Evolutionary conservation across 1,139 yeast genomes (phyloP).

Genomic region (Blastobotrys aristatus): DNA sequence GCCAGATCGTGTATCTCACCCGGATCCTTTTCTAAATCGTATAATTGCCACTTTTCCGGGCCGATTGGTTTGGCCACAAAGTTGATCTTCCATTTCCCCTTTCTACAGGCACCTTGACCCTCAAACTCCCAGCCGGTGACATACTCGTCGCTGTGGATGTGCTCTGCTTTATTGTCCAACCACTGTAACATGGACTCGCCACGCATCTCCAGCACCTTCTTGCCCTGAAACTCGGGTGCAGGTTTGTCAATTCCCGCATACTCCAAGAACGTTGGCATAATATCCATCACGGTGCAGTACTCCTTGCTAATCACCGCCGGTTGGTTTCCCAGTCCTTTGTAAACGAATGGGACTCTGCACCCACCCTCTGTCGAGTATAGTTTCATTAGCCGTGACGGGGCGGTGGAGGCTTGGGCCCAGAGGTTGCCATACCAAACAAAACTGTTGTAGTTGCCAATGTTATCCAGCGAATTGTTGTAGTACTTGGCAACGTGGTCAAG

Average conservation of each 20-base stretch:
- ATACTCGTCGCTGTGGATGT: conserved; percentile 42
- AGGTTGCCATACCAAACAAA: conserved; percentile 51
- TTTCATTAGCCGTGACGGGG: conserved; percentile 49
- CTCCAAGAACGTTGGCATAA: conserved; percentile 49
- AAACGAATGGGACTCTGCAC: conserved; percentile 48
- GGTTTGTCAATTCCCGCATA: conserved; percentile 45
- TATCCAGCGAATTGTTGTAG: conserved; percentile 43
- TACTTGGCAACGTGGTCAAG: conserved; percentile 23
- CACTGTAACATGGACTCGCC: conserved; percentile 36
- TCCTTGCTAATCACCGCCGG: conserved; percentile 36
- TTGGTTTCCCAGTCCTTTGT: neutral
- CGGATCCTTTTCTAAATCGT: conserved; percentile 41
- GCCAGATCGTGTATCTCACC: conserved; percentile 47
- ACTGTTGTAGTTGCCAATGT: conserved; percentile 46
- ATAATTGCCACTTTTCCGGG: conserved; percentile 45
- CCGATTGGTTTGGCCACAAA: conserved; percentile 45
- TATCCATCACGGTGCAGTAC: conserved; percentile 56
- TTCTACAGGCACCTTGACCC: conserved; percentile 51
- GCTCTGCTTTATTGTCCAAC: conserved; percentile 28
- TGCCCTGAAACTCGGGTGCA: conserved; percentile 37
- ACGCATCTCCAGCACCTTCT: conserved; percentile 40
- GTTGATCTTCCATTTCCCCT: conserved; percentile 47
- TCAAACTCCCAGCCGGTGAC: conserved; percentile 56
- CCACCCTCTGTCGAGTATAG: conserved; percentile 54
- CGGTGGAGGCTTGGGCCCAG: conserved; percentile 63